Evolutionary conservation across 805 yeast genomes (phyloP).

Genomic region (Myxozyma udenii): DNA sequence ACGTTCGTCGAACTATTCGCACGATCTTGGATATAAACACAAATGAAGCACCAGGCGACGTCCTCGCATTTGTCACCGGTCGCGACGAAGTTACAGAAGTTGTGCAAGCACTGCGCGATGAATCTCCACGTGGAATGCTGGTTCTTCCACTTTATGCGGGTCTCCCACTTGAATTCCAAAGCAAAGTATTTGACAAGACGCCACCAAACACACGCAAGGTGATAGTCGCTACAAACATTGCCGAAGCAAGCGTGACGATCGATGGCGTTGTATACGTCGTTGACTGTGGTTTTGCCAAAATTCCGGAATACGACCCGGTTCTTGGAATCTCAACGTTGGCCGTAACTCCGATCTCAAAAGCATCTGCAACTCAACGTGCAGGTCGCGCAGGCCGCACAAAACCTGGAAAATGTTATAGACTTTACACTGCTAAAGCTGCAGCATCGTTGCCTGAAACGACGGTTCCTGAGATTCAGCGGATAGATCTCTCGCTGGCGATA

Average conservation of each 20-base stretch:
- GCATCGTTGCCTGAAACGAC: conserved; percentile 53
- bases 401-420: conserved; percentile 65
- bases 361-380: conserved; percentile 77
- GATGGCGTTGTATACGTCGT: conserved; percentile 76
- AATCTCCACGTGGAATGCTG: conserved; percentile 53
- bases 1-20: conserved; percentile 70
- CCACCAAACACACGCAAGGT: conserved; percentile 56
- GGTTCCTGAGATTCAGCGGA: conserved; percentile 77
- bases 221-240: conserved; percentile 80
- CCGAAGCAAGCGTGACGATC: conserved; percentile 83
- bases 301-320: conserved; percentile 70
- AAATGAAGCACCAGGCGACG: conserved; percentile 81
- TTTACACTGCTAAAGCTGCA: conserved; percentile 54
- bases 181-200: conserved; percentile 55
- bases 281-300: conserved; percentile 73
- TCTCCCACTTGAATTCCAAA: conserved; percentile 67
- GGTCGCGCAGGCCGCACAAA: conserved; percentile 83
- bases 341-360: conserved; percentile 67
- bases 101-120: conserved; percentile 46
- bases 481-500: conserved; percentile 66
- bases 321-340: conserved; percentile 71
- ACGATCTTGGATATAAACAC: conserved; percentile 77
- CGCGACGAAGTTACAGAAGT: conserved; percentile 80
- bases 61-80: conserved; percentile 87
- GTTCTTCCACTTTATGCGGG: conserved; percentile 75